These are phyloP conservation scores for Trichoderma aggressivum DNA, from an alignment of 2,329 filamentous ascomycete genomes.

Conservation along the genomic window DNA sequence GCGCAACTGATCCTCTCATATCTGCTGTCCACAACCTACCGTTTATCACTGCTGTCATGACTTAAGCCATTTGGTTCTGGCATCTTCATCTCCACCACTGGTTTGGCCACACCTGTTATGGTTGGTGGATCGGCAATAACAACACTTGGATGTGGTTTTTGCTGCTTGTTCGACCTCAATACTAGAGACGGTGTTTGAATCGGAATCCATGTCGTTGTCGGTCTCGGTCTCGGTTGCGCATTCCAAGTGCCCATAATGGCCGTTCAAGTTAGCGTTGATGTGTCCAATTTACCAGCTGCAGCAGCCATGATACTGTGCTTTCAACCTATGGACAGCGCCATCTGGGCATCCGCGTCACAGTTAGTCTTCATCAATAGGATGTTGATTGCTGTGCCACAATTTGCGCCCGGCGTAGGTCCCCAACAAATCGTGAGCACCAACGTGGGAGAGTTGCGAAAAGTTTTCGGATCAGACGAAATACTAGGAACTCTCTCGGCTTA, in stretches of 20 bases:
- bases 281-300: neutral
- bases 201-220: conserved; percentile 37
- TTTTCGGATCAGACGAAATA: neutral
- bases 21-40: conserved; percentile 41
- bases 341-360: conserved; percentile 5
- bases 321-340: neutral
- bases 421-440: neutral
- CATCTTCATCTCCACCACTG: conserved; percentile 26
- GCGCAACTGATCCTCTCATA: conserved; percentile 31
- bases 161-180: conserved; percentile 34
- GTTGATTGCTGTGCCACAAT: neutral
- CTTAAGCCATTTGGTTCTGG: conserved; percentile 24
- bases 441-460: neutral
- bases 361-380: neutral
- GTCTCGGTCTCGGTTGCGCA: conserved; percentile 42
- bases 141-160: conserved; percentile 37
- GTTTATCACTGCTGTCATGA: conserved; percentile 27
- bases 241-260: conserved; percentile 46
- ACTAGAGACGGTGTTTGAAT: conserved; percentile 23
- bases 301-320: conserved; percentile 1
- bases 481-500: neutral
- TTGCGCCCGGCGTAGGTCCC: neutral
- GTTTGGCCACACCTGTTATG: conserved; percentile 40
- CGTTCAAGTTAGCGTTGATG: conserved; percentile 26
- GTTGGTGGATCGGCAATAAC: conserved; percentile 30